A percentile compares a stretch with the other conserved stretches of the same genome.
Conservation (phyloP, 495 filamentous ascomycete species). For the Niebla homalea region DNA sequence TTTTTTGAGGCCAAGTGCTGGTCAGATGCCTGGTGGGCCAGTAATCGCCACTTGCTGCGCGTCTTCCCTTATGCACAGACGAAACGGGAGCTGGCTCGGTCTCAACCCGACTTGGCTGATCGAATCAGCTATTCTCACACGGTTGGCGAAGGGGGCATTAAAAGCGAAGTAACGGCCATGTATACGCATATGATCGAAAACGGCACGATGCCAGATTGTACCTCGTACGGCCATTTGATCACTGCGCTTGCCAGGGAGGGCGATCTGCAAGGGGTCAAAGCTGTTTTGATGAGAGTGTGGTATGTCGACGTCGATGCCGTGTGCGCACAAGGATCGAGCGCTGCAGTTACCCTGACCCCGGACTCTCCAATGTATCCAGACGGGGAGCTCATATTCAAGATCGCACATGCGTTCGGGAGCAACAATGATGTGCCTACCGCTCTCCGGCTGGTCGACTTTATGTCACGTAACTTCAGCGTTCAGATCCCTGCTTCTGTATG, state of each 20-base stretch:
- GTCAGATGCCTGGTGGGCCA: conserved; percentile 25
- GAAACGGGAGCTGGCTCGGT: not conserved
- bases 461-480: conserved; percentile 43
- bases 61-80: conserved; percentile 22
- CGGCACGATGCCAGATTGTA: conserved; percentile 36
- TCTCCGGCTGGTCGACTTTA: conserved; percentile 38
- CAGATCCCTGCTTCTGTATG: conserved; percentile 36
- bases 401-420: conserved; percentile 45
- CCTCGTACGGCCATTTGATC: conserved; percentile 44
- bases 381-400: conserved; percentile 36
- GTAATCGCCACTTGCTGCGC: conserved; percentile 27
- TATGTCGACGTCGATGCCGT: conserved; percentile 40
- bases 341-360: conserved; percentile 16
- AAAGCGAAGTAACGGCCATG: conserved; percentile 22
- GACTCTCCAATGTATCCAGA: conserved; percentile 44
- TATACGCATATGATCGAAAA: conserved; percentile 38
- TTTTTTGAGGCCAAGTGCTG: conserved; percentile 37
- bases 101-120: conserved; percentile 19
- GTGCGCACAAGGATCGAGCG: conserved; percentile 1
- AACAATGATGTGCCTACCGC: conserved; percentile 43
- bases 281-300: conserved; percentile 42
- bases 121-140: conserved; percentile 7
- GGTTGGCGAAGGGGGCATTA: conserved; percentile 28
- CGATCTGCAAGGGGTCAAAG: conserved; percentile 30
- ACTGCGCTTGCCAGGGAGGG: conserved; percentile 44